phyloP scores from a whole-genome alignment of 2,329 filamentous ascomycete species.

The Metarhizium robertsii region DNA sequence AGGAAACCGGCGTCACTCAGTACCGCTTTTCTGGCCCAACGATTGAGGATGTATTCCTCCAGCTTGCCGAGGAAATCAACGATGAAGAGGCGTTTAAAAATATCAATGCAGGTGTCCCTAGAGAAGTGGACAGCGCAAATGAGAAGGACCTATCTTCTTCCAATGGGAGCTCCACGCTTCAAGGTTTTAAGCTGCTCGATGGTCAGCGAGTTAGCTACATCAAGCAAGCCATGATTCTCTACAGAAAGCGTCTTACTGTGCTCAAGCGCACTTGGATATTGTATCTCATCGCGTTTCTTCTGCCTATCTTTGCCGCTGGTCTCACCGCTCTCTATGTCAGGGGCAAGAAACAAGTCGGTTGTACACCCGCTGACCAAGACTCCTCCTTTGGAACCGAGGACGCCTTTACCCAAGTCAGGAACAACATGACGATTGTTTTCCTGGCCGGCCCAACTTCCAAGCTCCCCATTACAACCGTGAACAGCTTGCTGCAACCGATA shows the following conservation, averaged over 20 bases:
- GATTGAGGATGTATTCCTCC: conserved; percentile 86
- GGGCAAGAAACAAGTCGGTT: conserved; percentile 40
- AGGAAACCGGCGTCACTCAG: conserved; percentile 57
- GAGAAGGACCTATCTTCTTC: conserved; percentile 14
- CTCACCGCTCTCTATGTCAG: conserved; percentile 70
- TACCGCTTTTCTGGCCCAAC: conserved; percentile 84
- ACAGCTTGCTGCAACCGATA: conserved; percentile 30
- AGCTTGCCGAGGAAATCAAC: conserved; percentile 70
- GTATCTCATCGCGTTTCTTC: conserved; percentile 62
- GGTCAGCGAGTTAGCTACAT: conserved; percentile 61
- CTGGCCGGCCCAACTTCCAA: conserved; percentile 26
- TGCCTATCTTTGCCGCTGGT: conserved; percentile 72
- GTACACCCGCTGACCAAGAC: conserved; percentile 38
- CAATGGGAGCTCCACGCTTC: conserved; percentile 11
- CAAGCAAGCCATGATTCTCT: conserved; percentile 64
- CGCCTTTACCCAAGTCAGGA: conserved; percentile 27
- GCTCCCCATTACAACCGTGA: conserved; percentile 22
- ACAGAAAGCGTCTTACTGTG: conserved; percentile 68
- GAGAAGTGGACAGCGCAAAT: conserved; percentile 13
- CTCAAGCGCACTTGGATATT: conserved; percentile 71
- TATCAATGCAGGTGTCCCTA: conserved; percentile 11
- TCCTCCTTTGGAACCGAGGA: conserved; percentile 29
- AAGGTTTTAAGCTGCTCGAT: conserved; percentile 49
- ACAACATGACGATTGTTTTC: conserved; percentile 15
- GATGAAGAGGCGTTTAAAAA: conserved; percentile 33